Conservation (phyloP, 129 eudicot genomes). For the Flaveria trinervia region DNA sequence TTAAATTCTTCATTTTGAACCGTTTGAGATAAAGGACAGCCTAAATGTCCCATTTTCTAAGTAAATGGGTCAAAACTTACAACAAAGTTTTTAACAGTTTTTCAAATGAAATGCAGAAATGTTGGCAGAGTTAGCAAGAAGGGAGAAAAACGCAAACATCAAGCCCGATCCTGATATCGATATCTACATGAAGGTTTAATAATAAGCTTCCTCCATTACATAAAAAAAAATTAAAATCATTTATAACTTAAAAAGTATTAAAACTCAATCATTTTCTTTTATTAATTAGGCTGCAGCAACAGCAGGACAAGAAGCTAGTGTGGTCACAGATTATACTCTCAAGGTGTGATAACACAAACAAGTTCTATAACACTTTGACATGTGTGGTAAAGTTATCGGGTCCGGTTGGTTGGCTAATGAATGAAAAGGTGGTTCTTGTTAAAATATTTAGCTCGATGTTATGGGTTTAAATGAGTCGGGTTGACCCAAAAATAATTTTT, state of each 20-base stretch:
- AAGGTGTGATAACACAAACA: slow-evolving; percentile 42
- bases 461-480: not conserved
- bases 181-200: slow-evolving; percentile 74
- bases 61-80: not conserved
- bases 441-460: not conserved
- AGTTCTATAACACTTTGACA: not conserved
- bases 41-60: not conserved
- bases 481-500: not conserved
- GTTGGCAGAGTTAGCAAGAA: slow-evolving; percentile 79
- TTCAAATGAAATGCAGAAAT: slow-evolving; percentile 53
- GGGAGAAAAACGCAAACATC: slow-evolving; percentile 82
- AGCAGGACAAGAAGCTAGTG: slow-evolving; percentile 70
- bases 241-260: not conserved
- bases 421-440: not conserved
- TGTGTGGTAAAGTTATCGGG: not conserved
- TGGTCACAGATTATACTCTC: slow-evolving; percentile 78
- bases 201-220: not conserved
- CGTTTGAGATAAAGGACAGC: not conserved
- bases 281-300: slow-evolving; percentile 66
- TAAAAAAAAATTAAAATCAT: no score
- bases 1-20: not conserved
- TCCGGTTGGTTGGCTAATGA: not conserved
- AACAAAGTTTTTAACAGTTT: not conserved
- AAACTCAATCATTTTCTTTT: not conserved
- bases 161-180: slow-evolving; percentile 91